These are phyloP conservation scores for Picochlorum sp. DNA, from an alignment of 139 green algal species.

Conservation along the genomic window DNA sequence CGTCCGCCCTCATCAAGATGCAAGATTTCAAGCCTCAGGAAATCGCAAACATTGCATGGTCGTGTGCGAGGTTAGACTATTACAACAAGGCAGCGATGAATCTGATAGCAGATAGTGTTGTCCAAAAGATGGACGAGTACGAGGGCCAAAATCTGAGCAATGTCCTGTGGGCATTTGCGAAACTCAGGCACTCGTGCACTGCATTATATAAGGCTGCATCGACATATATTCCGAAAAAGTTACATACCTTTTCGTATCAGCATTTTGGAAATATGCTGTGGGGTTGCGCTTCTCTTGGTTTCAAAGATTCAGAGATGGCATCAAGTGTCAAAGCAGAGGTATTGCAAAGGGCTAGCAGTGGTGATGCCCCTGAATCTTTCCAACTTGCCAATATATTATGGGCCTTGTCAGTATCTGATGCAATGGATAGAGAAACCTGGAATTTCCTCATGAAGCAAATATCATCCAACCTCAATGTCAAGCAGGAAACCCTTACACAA, in stretches of 20 bases:
- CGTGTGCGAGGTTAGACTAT: conserved; percentile 32
- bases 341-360: background rate
- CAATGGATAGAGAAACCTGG: conserved; percentile 15
- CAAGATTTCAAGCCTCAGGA: conserved; percentile 44
- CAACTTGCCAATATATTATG: conserved; percentile 54
- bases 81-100: conserved; percentile 35
- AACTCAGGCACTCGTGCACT: conserved; percentile 31
- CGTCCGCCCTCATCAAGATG: conserved; percentile 22
- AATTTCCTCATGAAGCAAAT: background rate
- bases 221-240: background rate
- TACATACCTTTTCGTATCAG: conserved; percentile 32
- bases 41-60: conserved; percentile 44
- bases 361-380: conserved; percentile 33
- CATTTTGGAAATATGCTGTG: conserved; percentile 48
- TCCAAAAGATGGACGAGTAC: conserved; percentile 31
- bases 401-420: conserved; percentile 35
- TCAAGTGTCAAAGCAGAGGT: conserved; percentile 14
- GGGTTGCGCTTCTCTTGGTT: conserved; percentile 25
- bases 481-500: conserved; percentile 1
- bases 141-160: conserved; percentile 48
- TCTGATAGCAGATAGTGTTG: conserved; percentile 20
- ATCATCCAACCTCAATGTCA: background rate
- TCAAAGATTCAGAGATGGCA: conserved; percentile 10
- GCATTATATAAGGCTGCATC: conserved; percentile 32
- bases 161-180: conserved; percentile 35